Conservation (phyloP, 2,329 filamentous ascomycete species). For the Verruconis gallopava region DNA sequence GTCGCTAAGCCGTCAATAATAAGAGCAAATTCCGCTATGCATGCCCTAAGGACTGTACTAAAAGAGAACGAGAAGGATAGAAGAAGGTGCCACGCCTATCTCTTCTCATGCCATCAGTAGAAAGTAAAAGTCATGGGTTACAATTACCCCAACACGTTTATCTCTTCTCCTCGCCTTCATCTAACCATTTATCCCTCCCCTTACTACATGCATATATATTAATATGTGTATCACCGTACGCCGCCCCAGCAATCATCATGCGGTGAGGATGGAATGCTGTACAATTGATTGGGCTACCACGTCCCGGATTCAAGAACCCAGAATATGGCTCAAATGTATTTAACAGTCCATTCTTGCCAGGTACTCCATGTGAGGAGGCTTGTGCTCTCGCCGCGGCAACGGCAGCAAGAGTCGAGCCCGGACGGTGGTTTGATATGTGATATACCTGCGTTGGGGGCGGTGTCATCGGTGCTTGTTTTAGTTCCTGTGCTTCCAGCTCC, state of each 20-base stretch:
- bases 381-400: neutral
- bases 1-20: too few relatives aligned
- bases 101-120: too few relatives aligned
- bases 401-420: conserved; percentile 1
- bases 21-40: too few relatives aligned
- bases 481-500: conserved; percentile 49
- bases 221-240: conserved; percentile 76
- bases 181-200: conserved; percentile 6
- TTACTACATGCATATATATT: conserved; percentile 62
- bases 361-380: neutral
- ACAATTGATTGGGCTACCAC: conserved; percentile 68
- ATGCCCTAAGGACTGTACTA: too few relatives aligned
- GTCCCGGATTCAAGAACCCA: conserved; percentile 71
- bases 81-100: too few relatives aligned
- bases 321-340: conserved; percentile 67
- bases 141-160: too few relatives aligned
- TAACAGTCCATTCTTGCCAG: conserved; percentile 2
- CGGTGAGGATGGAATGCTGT: conserved; percentile 94
- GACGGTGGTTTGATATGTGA: too few relatives aligned
- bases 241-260: conserved; percentile 79
- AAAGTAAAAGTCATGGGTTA: too few relatives aligned
- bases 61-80: too few relatives aligned
- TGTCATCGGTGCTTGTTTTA: conserved; percentile 45
- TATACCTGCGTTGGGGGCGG: neutral
- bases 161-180: conserved; percentile 4